phyloP scores from a whole-genome alignment of 1,284 basidiomycete genomes.

The Ganoderma sp. region DNA sequence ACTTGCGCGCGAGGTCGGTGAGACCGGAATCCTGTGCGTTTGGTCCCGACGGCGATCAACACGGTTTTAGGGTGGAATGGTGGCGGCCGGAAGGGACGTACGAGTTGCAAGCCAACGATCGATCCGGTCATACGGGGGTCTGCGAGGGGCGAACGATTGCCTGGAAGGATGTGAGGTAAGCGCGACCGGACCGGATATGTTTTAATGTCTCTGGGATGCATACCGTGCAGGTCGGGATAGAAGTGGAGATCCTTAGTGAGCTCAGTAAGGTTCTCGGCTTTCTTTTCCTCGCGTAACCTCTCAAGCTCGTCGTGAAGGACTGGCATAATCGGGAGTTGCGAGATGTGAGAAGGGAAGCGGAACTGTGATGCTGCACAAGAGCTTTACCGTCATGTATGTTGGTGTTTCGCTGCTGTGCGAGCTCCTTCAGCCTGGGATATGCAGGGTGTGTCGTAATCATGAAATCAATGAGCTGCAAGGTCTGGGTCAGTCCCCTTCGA shows the following conservation, averaged over 20 bases:
- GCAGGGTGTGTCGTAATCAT: slow-evolving; percentile 93
- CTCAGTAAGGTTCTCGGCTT: slow-evolving; percentile 73
- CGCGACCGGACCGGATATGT: background rate
- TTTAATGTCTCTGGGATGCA: slow-evolving; percentile 7
- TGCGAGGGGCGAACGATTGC: slow-evolving; percentile 95
- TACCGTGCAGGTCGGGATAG: slow-evolving; percentile 92
- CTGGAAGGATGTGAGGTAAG: slow-evolving; percentile 45
- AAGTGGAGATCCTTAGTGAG: slow-evolving; percentile 91
- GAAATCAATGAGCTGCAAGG: slow-evolving; percentile 91
- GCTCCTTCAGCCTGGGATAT: slow-evolving; percentile 69
- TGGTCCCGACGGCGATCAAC: background rate
- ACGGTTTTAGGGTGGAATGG: background rate
- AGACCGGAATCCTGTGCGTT: slow-evolving; percentile 69
- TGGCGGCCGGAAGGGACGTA: slow-evolving; percentile 37
- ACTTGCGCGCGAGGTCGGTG: slow-evolving; percentile 86
- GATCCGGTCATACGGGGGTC: slow-evolving; percentile 94
- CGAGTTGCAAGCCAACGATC: slow-evolving; percentile 85
- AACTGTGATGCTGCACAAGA: background rate
- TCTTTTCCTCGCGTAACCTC: slow-evolving; percentile 62
- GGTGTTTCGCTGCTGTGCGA: slow-evolving; percentile 57
- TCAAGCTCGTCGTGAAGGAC: slow-evolving; percentile 82
- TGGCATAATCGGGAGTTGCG: slow-evolving; percentile 30
- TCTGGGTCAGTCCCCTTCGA: background rate
- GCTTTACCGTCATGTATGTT: slow-evolving; percentile 61
- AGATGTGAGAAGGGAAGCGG: background rate